A percentile compares a stretch with the other conserved stretches of the same genome.
phyloP scores from a whole-genome alignment of 2,329 filamentous ascomycete species.

The Seiridium cupressi region DNA sequence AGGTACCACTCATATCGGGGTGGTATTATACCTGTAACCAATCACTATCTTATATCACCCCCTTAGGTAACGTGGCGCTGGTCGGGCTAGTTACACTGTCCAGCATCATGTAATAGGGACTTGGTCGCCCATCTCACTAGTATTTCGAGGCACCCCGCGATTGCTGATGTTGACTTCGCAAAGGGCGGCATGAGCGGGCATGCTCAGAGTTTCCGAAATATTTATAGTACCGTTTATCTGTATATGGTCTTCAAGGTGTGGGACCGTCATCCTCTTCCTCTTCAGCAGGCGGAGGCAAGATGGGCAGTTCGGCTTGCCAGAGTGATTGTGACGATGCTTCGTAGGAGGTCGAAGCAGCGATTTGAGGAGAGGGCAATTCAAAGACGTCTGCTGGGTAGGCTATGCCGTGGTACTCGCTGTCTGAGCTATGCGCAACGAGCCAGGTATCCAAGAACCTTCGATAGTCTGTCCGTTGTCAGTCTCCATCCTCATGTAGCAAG shows the following conservation, averaged over 20 bases:
- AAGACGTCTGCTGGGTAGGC: slow-evolving; percentile 44
- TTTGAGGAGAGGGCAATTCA: slow-evolving; percentile 46
- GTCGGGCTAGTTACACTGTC: too few species aligned
- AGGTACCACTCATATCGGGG: too few species aligned
- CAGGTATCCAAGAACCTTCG: slow-evolving; percentile 45
- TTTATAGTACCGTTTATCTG: too few species aligned
- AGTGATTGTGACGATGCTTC: slow-evolving; percentile 15
- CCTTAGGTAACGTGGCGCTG: too few species aligned
- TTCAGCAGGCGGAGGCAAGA: slow-evolving; percentile 10
- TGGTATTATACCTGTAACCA: too few species aligned
- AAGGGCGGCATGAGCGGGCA: too few species aligned
- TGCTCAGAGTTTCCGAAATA: too few species aligned
- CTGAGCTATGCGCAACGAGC: slow-evolving; percentile 43
- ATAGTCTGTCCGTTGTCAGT: slow-evolving; percentile 33
- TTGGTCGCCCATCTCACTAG: too few species aligned
- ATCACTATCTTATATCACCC: too few species aligned
- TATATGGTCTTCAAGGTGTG: neutral
- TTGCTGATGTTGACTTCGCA: too few species aligned
- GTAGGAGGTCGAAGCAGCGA: slow-evolving; percentile 28
- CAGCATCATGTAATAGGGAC: too few species aligned
- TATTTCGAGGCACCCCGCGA: too few species aligned
- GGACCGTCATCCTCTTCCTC: slow-evolving; percentile 2
- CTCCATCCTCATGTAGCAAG: neutral
- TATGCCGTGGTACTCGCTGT: slow-evolving; percentile 44
- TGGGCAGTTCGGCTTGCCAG: slow-evolving; percentile 7